A percentile compares a stretch with the other conserved stretches of the same genome.
These are phyloP conservation scores for Pseudofabraea citricarpa DNA, from an alignment of 2,329 filamentous ascomycete species.

Conservation along the genomic window DNA sequence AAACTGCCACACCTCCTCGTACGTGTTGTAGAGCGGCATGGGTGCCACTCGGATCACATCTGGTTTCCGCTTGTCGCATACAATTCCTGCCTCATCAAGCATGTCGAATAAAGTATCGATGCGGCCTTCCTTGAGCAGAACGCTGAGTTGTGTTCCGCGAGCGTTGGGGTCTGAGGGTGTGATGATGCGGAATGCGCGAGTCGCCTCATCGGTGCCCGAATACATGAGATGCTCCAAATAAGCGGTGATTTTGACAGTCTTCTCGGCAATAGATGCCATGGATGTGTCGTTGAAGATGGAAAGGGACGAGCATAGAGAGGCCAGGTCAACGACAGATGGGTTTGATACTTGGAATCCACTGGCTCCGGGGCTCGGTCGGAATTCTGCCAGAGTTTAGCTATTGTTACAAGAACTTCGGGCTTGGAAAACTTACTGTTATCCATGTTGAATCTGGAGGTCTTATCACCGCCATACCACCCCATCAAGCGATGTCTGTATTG, in stretches of 20 bases:
- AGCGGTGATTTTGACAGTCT: constrained; percentile 67
- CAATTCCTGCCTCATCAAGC: constrained; percentile 64
- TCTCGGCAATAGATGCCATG: constrained; percentile 64
- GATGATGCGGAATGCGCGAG: constrained; percentile 39
- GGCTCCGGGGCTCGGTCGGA: constrained; percentile 72
- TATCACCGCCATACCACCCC: constrained; percentile 87
- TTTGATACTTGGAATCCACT: constrained; percentile 84
- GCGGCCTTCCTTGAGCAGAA: constrained; percentile 63
- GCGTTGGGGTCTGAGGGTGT: constrained; percentile 20
- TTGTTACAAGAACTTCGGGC: constrained; percentile 9
- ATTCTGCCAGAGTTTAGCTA: constrained; percentile 39
- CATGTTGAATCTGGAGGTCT: constrained; percentile 75
- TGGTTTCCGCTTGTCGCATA: constrained; percentile 80
- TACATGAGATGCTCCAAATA: constrained; percentile 69
- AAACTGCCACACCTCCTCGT: constrained; percentile 64
- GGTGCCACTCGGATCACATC: constrained; percentile 82
- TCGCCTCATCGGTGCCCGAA: constrained; percentile 26
- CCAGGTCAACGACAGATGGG: constrained; percentile 72
- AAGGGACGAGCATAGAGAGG: constrained; percentile 67
- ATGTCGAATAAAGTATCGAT: constrained; percentile 62
- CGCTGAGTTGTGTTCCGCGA: constrained; percentile 58
- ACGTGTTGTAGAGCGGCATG: constrained; percentile 78
- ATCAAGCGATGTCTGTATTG: constrained; percentile 62
- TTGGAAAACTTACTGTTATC: constrained; percentile 47
- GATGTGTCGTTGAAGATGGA: constrained; percentile 68